Evolutionary conservation across 805 yeast genomes (phyloP).

Genomic region (Cephaloascus albidus): DNA sequence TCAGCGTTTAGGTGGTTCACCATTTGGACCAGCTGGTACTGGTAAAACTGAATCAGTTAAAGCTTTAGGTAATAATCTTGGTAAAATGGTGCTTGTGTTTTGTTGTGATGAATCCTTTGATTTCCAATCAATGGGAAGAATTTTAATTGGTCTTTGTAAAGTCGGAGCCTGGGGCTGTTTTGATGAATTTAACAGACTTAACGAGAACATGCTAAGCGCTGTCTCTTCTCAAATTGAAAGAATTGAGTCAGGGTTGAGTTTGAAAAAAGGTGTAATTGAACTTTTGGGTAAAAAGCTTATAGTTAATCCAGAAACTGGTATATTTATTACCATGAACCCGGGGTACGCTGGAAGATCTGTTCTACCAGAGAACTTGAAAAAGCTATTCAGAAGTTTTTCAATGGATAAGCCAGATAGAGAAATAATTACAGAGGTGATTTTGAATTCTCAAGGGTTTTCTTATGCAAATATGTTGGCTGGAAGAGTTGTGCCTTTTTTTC

Average conservation of each 20-base stretch:
- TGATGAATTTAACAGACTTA: conserved; percentile 86
- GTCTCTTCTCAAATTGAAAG: conserved; percentile 71
- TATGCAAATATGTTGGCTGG: conserved; percentile 34
- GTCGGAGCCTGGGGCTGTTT: conserved; percentile 95
- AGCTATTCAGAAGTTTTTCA: conserved; percentile 65
- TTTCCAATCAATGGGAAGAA: conserved; percentile 66
- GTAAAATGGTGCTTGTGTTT: conserved; percentile 76
- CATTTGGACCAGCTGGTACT: conserved; percentile 96
- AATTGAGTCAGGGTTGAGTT: conserved; percentile 48
- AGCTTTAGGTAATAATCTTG: conserved; percentile 71
- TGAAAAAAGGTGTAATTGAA: conserved; percentile 16
- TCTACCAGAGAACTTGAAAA: conserved; percentile 80
- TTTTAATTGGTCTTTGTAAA: conserved; percentile 68
- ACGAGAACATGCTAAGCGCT: conserved; percentile 66
- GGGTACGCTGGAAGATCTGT: conserved; percentile 74
- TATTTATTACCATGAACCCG: conserved; percentile 90
- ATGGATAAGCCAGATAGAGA: conserved; percentile 65
- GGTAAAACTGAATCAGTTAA: conserved; percentile 92
- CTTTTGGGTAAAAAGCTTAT: conserved; percentile 30
- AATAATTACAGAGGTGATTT: conserved; percentile 60
- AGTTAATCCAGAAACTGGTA: conserved; percentile 46
- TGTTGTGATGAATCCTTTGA: conserved; percentile 90
- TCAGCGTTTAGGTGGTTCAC: conserved; percentile 77
- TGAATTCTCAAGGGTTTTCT: conserved; percentile 63
- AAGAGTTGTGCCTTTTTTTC: conserved; percentile 47